Evolutionary conservation across 2,329 filamentous ascomycete species (phyloP).

Genomic region (Pseudogymnoascus sp.): DNA sequence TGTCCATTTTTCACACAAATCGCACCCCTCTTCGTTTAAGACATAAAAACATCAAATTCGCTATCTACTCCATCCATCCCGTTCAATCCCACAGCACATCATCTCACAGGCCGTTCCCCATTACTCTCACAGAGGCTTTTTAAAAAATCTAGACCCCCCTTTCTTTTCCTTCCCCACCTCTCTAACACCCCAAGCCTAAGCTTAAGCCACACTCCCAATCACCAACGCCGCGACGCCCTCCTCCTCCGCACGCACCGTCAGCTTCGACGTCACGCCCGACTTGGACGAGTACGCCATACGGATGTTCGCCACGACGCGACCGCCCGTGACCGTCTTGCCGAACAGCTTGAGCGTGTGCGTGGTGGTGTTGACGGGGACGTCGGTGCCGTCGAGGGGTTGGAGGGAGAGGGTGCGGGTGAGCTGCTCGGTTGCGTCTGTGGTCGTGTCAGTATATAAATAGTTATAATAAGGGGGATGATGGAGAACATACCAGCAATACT

Average conservation of each 20-base stretch:
- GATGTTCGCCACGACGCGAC: conserved; percentile 77
- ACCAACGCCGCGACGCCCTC: conserved; percentile 80
- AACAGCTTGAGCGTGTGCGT: conserved; percentile 94
- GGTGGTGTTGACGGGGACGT: conserved; percentile 77
- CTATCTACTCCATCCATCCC: conserved; percentile 3
- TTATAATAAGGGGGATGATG: background rate
- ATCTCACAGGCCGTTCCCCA: background rate
- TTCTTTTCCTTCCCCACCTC: background rate
- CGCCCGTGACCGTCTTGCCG: conserved; percentile 88
- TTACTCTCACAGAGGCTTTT: no score
- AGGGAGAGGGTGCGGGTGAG: conserved; percentile 79
- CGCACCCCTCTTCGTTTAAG: background rate
- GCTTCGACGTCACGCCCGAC: conserved; percentile 91
- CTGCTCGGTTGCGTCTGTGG: conserved; percentile 80
- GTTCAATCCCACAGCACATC: background rate
- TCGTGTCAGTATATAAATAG: conserved; percentile 22
- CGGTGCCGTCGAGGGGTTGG: conserved; percentile 89
- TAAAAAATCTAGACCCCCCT: background rate
- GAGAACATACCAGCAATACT: conserved; percentile 68
- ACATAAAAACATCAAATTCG: conserved; percentile 8
- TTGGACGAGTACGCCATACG: conserved; percentile 92
- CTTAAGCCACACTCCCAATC: conserved; percentile 65
- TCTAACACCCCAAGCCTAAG: background rate
- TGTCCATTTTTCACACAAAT: background rate
- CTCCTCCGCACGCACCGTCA: conserved; percentile 86